phyloP scores from a whole-genome alignment of 176 grass and related monocot species.

The Cocos nucifera region DNA sequence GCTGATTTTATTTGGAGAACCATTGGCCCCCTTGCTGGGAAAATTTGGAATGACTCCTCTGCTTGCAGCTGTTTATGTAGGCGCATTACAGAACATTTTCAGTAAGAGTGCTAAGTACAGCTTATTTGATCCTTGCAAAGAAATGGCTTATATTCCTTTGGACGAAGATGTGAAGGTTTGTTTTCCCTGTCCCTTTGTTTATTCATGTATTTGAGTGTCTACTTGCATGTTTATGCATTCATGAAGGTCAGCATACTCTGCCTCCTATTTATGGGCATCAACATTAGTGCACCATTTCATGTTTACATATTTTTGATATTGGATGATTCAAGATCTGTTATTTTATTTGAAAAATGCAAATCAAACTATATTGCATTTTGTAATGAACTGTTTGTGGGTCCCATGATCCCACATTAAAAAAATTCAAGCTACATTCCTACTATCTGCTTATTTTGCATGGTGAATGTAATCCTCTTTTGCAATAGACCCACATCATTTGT shows the following conservation, averaged over 20 bases:
- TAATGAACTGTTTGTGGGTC: too few relatives aligned
- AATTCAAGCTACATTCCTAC: too few relatives aligned
- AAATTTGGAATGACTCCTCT: slow-evolving; percentile 80
- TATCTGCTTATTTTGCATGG: too few relatives aligned
- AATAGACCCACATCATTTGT: too few relatives aligned
- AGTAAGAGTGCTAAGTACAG: slow-evolving; percentile 99
- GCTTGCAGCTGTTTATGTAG: slow-evolving; percentile 92
- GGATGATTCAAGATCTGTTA: too few relatives aligned
- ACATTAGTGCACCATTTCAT: too few relatives aligned
- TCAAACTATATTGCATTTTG: too few relatives aligned
- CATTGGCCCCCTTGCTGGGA: slow-evolving; percentile 60
- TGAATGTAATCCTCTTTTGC: too few relatives aligned
- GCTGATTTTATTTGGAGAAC: slow-evolving; percentile 77
- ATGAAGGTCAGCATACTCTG: background rate
- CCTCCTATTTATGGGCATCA: too few relatives aligned
- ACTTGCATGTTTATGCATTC: slow-evolving; percentile 1
- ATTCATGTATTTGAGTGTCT: slow-evolving; percentile 3
- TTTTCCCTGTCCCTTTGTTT: background rate
- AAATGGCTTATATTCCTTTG: slow-evolving; percentile 99
- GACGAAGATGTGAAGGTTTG: slow-evolving; percentile 99
- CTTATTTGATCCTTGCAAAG: slow-evolving; percentile 98
- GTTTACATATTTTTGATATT: too few relatives aligned
- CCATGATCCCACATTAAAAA: too few relatives aligned
- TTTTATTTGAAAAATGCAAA: too few relatives aligned
- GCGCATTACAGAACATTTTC: slow-evolving; percentile 97